Conservation (phyloP, 2,329 filamentous ascomycete genomes). For the Trichoderma atroviride region DNA sequence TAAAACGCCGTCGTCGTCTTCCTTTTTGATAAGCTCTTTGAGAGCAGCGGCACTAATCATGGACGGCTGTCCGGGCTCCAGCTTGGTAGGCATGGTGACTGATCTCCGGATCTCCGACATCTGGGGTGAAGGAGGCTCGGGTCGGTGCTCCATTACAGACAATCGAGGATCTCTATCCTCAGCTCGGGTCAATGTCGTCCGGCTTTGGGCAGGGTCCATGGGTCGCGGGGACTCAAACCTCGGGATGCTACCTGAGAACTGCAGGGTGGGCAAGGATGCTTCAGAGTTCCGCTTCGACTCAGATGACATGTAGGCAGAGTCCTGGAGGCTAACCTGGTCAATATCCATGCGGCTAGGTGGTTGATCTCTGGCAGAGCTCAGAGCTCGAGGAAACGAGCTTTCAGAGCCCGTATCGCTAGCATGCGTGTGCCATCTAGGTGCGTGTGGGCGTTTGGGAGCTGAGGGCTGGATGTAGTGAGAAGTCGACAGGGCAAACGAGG, state of each 20-base stretch:
- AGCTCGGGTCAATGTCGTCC: slow-evolving; percentile 43
- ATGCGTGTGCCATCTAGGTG: slow-evolving; percentile 53
- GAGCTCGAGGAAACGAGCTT: slow-evolving; percentile 34
- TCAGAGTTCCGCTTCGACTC: slow-evolving; percentile 58
- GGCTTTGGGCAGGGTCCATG: slow-evolving; percentile 34
- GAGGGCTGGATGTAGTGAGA: slow-evolving; percentile 41
- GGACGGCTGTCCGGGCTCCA: slow-evolving; percentile 50
- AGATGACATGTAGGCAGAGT: slow-evolving; percentile 58
- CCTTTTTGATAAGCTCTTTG: slow-evolving; percentile 56
- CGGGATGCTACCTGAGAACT: slow-evolving; percentile 44
- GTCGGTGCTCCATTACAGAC: slow-evolving; percentile 54
- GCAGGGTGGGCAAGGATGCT: slow-evolving; percentile 48
- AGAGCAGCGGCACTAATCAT: slow-evolving; percentile 60
- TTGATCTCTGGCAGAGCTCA: slow-evolving; percentile 31
- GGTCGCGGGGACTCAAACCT: slow-evolving; percentile 46
- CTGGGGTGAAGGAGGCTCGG: slow-evolving; percentile 43
- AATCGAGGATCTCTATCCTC: slow-evolving; percentile 58
- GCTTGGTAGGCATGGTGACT: slow-evolving; percentile 55
- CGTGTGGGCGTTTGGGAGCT: slow-evolving; percentile 45
- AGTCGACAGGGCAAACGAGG: slow-evolving; percentile 49
- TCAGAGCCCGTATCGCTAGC: slow-evolving; percentile 49
- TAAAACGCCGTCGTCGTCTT: slow-evolving; percentile 54
- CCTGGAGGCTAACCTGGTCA: slow-evolving; percentile 50
- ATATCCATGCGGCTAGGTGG: slow-evolving; percentile 45
- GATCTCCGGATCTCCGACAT: slow-evolving; percentile 39